phyloP scores from a whole-genome alignment of 805 yeast species.

The Candida coquimbonensis region DNA sequence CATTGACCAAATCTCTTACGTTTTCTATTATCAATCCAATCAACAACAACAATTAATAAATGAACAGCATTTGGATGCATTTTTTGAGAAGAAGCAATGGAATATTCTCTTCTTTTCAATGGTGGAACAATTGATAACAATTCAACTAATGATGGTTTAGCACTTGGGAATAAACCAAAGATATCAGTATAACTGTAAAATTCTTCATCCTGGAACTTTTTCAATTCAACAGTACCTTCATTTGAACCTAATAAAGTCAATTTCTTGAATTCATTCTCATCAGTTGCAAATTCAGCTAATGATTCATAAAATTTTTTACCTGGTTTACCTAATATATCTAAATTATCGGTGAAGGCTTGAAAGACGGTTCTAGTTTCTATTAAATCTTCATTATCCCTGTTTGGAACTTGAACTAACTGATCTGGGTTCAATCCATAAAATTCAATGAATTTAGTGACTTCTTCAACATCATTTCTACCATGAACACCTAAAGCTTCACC shows the following conservation, averaged over 20 bases:
- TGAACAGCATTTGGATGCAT: slow-evolving; percentile 89
- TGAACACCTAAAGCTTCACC: slow-evolving; percentile 97
- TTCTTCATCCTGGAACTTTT: slow-evolving; percentile 78
- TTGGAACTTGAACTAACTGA: slow-evolving; percentile 62
- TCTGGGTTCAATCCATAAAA: slow-evolving; percentile 68
- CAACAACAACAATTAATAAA: slow-evolving; percentile 88
- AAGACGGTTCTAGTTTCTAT: slow-evolving; percentile 73
- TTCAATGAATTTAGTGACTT: slow-evolving; percentile 61
- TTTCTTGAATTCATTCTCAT: slow-evolving; percentile 55
- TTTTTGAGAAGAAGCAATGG: slow-evolving; percentile 94
- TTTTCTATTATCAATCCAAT: slow-evolving; percentile 85
- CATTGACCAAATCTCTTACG: slow-evolving; percentile 90
- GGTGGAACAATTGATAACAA: slow-evolving; percentile 73
- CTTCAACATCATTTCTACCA: slow-evolving; percentile 67
- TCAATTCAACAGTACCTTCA: slow-evolving; percentile 80
- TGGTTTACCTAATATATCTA: slow-evolving; percentile 91
- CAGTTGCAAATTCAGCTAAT: slow-evolving; percentile 64
- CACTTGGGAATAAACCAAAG: slow-evolving; percentile 70
- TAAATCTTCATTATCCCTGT: slow-evolving; percentile 50
- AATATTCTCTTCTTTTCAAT: slow-evolving; percentile 93
- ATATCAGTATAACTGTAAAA: slow-evolving; percentile 77
- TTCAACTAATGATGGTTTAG: slow-evolving; percentile 67
- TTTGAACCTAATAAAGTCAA: slow-evolving; percentile 62
- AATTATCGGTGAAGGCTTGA: slow-evolving; percentile 71
- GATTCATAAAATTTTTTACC: slow-evolving; percentile 90